Conservation (phyloP, 495 filamentous ascomycete species). For the Aspergillus sclerotiicarbonarius region DNA sequence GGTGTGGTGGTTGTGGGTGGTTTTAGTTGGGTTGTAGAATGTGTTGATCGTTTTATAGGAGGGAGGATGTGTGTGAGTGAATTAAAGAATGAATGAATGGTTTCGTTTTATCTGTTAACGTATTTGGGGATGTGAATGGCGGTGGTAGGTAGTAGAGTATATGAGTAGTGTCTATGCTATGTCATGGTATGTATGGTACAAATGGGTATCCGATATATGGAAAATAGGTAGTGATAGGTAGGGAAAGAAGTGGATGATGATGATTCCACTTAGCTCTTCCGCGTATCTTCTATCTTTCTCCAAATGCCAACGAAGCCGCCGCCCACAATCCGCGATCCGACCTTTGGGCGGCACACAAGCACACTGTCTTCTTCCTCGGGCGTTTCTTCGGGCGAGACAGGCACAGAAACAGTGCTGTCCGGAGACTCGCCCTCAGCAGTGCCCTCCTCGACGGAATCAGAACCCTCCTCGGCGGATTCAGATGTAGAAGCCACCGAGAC, state of each 20-base stretch:
- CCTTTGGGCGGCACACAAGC: conserved; percentile 69
- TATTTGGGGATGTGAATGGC: no score
- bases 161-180: neutral
- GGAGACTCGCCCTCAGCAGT: neutral
- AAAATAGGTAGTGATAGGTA: neutral
- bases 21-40: no score
- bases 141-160: neutral
- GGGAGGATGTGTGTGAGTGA: no score
- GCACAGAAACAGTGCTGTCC: neutral
- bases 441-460: neutral
- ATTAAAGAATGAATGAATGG: no score
- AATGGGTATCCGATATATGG: neutral
- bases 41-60: no score
- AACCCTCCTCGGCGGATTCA: neutral
- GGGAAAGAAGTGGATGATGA: neutral
- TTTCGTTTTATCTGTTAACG: no score
- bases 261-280: conserved; percentile 4
- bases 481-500: conserved; percentile 28
- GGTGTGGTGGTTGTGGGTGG: no score
- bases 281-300: conserved; percentile 46
- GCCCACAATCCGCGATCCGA: conserved; percentile 58
- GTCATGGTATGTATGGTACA: neutral
- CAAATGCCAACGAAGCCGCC: conserved; percentile 73
- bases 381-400: conserved; percentile 5
- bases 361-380: conserved; percentile 41